Percentiles rank a stretch among this genome's conserved stretches.
These are phyloP conservation scores for Lachancea sp. DNA, from an alignment of 805 yeast genomes.

Conservation along the genomic window DNA sequence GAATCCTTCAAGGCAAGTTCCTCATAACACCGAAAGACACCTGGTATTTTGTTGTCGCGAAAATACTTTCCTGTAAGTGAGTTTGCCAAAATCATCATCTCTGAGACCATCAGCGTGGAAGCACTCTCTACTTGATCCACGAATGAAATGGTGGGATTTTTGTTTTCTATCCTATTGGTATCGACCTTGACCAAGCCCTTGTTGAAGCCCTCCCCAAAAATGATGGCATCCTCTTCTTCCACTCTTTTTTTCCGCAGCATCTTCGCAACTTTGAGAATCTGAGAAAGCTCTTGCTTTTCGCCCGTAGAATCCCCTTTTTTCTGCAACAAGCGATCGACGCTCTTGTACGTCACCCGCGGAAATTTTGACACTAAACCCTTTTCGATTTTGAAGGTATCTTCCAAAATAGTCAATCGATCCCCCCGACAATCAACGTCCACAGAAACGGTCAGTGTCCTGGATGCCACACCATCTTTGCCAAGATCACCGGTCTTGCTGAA, in stretches of 20 bases:
- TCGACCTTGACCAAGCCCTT: constrained; percentile 20
- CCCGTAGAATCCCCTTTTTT: neutral
- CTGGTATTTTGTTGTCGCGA: constrained; percentile 39
- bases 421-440: constrained; percentile 30
- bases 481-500: constrained; percentile 48
- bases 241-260: constrained; percentile 28
- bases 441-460: constrained; percentile 46
- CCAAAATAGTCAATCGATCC: constrained; percentile 15
- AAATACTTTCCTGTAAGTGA: constrained; percentile 49
- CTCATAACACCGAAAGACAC: constrained; percentile 38
- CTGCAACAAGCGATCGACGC: constrained; percentile 48
- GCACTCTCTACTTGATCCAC: constrained; percentile 31
- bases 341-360: constrained; percentile 51
- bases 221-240: constrained; percentile 35
- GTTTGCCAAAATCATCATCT: constrained; percentile 78
- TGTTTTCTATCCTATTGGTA: constrained; percentile 6
- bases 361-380: constrained; percentile 43
- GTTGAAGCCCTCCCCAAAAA: constrained; percentile 34
- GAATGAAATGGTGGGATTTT: constrained; percentile 15
- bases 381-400: constrained; percentile 31
- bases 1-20: constrained; percentile 25
- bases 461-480: constrained; percentile 36
- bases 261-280: constrained; percentile 27
- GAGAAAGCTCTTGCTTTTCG: constrained; percentile 21
- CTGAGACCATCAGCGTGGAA: constrained; percentile 67